Evolutionary conservation across 2,329 filamentous ascomycete species (phyloP).

Genomic region (Kalaharituber pfeilii): DNA sequence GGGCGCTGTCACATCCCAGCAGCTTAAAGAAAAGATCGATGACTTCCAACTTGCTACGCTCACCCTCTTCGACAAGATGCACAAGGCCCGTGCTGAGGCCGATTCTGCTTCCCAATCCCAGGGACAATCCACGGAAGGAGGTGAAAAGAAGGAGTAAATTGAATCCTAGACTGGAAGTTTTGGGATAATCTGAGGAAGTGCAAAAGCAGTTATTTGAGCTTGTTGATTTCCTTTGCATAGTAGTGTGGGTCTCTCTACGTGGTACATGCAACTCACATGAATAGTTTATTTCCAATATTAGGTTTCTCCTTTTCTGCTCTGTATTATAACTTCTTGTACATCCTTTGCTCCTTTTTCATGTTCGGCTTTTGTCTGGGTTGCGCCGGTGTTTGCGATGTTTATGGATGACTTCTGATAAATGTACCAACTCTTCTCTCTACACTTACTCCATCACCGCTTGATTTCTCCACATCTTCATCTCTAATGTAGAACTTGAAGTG

Average conservation of each 20-base stretch:
- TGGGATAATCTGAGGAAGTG: constrained; percentile 5
- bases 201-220: constrained; percentile 17
- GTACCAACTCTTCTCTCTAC: constrained; percentile 14
- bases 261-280: no score
- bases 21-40: constrained; percentile 97
- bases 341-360: not conserved
- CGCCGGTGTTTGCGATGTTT: not conserved
- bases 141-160: constrained; percentile 46
- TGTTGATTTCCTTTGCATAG: no score
- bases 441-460: no score
- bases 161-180: not conserved
- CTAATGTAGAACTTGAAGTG: no score
- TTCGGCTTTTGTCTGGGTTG: constrained; percentile 7
- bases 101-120: constrained; percentile 1
- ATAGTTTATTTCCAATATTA: constrained; percentile 23
- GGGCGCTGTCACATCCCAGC: constrained; percentile 63
- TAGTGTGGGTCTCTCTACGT: no score
- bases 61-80: constrained; percentile 99
- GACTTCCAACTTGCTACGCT: constrained; percentile 91
- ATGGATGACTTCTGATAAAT: not conserved
- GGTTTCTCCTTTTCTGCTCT: not conserved
- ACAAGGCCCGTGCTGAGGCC: constrained; percentile 67
- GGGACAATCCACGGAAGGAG: constrained; percentile 43
- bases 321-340: constrained; percentile 7
- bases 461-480: not conserved